Evolutionary conservation across 441 rosid genomes (phyloP).

Genomic region (Adansonia madagascariensis): DNA sequence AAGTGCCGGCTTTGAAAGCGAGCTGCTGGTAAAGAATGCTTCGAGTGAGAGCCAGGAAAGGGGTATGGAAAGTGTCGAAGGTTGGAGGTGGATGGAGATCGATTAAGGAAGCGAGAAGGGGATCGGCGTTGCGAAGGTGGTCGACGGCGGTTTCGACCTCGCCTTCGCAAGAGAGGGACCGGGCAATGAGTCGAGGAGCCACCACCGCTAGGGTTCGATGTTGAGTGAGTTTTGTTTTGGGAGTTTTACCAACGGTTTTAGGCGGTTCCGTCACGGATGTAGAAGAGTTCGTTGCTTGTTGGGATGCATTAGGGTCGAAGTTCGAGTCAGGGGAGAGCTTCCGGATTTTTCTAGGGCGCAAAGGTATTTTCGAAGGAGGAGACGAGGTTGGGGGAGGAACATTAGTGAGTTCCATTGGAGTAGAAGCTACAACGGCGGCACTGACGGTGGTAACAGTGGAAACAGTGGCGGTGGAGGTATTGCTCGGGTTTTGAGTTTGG

Average conservation of each 20-base stretch:
- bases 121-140: conserved; percentile 78
- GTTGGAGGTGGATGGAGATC: conserved; percentile 71
- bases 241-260: conserved; percentile 31
- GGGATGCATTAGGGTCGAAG: conserved; percentile 29
- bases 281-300: conserved; percentile 29
- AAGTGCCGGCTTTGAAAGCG: conserved; percentile 83
- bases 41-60: conserved; percentile 82
- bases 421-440: conserved; percentile 31
- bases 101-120: conserved; percentile 62
- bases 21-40: conserved; percentile 92
- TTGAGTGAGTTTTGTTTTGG: conserved; percentile 39
- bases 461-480: conserved; percentile 1
- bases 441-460: conserved; percentile 27
- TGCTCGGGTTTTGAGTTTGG: conserved; percentile 20
- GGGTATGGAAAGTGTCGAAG: conserved; percentile 75
- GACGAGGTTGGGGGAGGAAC: conserved; percentile 40
- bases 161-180: conserved; percentile 80
- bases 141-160: conserved; percentile 75
- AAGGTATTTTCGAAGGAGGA: conserved; percentile 81
- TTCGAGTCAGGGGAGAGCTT: conserved; percentile 64
- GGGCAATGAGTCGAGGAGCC: conserved; percentile 53
- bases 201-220: conserved; percentile 43
- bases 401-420: conserved; percentile 39
- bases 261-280: conserved; percentile 19
- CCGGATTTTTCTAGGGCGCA: conserved; percentile 82